Evolutionary conservation across 2,329 filamentous ascomycete genomes (phyloP).

Genomic region (Ascochyta rabiei): DNA sequence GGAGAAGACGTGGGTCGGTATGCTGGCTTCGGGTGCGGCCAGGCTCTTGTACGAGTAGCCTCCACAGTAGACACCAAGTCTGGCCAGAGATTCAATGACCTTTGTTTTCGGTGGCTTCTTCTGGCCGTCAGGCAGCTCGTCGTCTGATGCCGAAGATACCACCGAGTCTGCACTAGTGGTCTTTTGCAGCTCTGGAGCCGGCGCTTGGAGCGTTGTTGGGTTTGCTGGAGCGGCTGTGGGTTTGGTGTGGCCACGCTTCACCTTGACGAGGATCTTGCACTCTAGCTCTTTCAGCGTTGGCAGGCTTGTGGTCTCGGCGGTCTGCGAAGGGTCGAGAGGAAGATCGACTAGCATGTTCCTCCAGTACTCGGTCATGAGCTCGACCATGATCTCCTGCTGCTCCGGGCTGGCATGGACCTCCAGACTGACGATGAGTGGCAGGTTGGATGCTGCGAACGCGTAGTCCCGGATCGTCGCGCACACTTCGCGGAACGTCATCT

Average conservation of each 20-base stretch:
- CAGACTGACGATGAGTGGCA: constrained; percentile 89
- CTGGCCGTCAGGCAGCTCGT: constrained; percentile 49
- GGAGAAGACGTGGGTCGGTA: constrained; percentile 69
- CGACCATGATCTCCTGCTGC: constrained; percentile 91
- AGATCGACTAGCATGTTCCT: constrained; percentile 72
- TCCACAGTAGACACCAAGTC: constrained; percentile 83
- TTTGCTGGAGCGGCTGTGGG: constrained; percentile 29
- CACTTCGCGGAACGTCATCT: constrained; percentile 86
- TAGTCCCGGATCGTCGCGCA: constrained; percentile 79
- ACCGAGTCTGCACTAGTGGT: constrained; percentile 30
- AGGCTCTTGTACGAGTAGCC: constrained; percentile 81
- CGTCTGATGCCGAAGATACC: constrained; percentile 37
- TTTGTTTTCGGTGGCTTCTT: constrained; percentile 60
- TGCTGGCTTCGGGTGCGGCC: constrained; percentile 62
- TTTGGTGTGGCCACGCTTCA: constrained; percentile 53
- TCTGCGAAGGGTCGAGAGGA: constrained; percentile 46
- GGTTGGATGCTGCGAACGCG: constrained; percentile 73
- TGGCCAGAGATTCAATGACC: constrained; percentile 74
- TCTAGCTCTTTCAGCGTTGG: constrained; percentile 69
- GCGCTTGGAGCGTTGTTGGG: constrained; percentile 39
- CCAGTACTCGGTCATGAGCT: constrained; percentile 93
- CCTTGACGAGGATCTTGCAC: constrained; percentile 72
- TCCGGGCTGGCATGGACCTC: constrained; percentile 84
- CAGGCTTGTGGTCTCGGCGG: constrained; percentile 64
- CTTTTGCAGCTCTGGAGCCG: constrained; percentile 31